A percentile compares a stretch with the other conserved stretches of the same genome.
These are phyloP conservation scores for Alternaria rosae DNA, from an alignment of 2,329 filamentous ascomycete species.

Conservation along the genomic window DNA sequence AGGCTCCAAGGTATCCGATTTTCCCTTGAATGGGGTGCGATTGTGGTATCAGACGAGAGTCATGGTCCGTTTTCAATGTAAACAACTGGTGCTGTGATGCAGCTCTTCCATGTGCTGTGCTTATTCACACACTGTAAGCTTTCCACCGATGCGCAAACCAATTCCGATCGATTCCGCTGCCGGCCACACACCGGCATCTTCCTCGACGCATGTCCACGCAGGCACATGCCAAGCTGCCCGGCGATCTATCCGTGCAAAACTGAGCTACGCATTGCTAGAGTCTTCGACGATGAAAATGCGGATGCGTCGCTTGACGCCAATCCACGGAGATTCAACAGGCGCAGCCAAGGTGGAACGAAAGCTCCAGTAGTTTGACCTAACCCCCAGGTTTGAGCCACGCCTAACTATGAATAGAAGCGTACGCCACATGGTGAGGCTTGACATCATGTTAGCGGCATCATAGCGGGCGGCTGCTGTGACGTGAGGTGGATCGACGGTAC, in stretches of 20 bases:
- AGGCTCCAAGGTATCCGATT: no score
- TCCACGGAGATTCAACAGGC: not conserved
- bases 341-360: not conserved
- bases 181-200: not conserved
- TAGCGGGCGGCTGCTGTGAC: not conserved
- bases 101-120: not conserved
- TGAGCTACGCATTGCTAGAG: not conserved
- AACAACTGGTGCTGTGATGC: not conserved
- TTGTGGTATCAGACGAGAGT: not conserved
- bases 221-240: conserved; percentile 1
- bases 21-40: no score
- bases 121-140: no score
- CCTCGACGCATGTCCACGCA: not conserved
- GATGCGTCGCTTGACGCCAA: not conserved
- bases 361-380: not conserved
- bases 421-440: conserved; percentile 9
- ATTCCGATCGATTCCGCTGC: conserved; percentile 5
- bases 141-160: not conserved
- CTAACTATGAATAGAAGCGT: not conserved
- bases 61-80: not conserved
- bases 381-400: conserved; percentile 11
- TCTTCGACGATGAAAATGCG: not conserved
- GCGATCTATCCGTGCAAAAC: not conserved
- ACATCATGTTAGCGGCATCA: conserved; percentile 8
- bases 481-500: not conserved